Base-by-base conservation (phyloP, 75 land plant genomes). In the Pseudotsuga menziesii region DNA sequence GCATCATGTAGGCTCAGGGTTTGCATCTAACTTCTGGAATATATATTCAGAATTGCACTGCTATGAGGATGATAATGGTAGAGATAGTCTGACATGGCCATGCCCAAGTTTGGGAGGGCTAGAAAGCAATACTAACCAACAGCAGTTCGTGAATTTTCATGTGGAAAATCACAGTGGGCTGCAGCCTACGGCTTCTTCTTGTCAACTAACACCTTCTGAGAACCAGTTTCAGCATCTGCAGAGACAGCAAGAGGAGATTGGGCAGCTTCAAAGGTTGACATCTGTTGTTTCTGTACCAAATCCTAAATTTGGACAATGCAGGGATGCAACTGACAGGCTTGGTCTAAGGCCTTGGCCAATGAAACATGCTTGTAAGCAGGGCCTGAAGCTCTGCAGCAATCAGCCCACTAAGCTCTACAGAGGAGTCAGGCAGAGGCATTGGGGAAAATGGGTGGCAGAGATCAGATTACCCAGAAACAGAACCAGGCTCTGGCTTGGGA, bases 371-470 rank as follows among this genome's bases (percentile, higher is more conserved):
- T 72, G 72, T 57, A 79, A 67, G 56, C 36, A 48, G 54, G 54
- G 54, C 11, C 54, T 9, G 11, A 48, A 12, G 11, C 54, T 48
- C 54, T 48, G 54, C 54, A 48, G 54, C 54, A 48, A 48, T 48
- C 54, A 48, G 54, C 58, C 75, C n/a, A 85, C 85, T 11, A 91
- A 91, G 82, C 79, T 91, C 16, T 93, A 80, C 75, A 79, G 96
- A 67, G 96, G 96, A 20, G 96, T 91, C 13, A 82, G 96, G 66
- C 96, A 91, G 77, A 75, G 94, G 79, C 96, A 93, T 60, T 93
- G 94, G 96, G 96, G 96, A 2, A 93, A 93, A 72, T 93, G 95
- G 95, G 95, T 93, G 8, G 95, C 95, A 3, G 95, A 93, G 78
- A 93, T 93, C 12, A 76, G 94, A 29, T 55, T 92, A 11, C 91